phyloP scores from a whole-genome alignment of 306 rosid genomes.

The Dicorynia guianensis region DNA sequence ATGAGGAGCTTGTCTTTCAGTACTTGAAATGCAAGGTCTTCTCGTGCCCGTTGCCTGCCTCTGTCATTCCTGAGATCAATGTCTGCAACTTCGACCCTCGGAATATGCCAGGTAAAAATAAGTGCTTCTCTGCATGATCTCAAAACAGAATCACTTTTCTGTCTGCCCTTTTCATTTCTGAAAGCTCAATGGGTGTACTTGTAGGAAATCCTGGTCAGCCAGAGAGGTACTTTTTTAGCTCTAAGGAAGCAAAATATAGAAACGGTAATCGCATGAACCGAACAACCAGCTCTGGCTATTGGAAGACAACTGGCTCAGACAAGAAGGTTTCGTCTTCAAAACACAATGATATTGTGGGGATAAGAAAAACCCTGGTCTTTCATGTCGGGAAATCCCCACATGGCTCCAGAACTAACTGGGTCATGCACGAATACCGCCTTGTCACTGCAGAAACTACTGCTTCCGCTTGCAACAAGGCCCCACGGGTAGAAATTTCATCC shows the following conservation, averaged over 20 bases:
- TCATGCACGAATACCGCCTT: constrained; percentile 85
- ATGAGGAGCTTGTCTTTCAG: constrained; percentile 71
- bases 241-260: constrained; percentile 60
- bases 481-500: constrained; percentile 25
- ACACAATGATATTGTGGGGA: constrained; percentile 51
- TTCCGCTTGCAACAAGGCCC: constrained; percentile 24
- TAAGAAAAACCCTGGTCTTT: constrained; percentile 73
- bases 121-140: too few relatives aligned
- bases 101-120: constrained; percentile 61
- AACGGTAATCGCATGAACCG: constrained; percentile 65
- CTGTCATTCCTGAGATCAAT: constrained; percentile 65
- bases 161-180: background rate
- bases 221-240: constrained; percentile 74
- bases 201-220: constrained; percentile 53
- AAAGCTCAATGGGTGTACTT: background rate
- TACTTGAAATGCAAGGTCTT: constrained; percentile 65
- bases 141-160: background rate
- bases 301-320: constrained; percentile 80
- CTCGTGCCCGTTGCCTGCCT: constrained; percentile 63
- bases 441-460: constrained; percentile 16
- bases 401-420: constrained; percentile 68
- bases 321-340: constrained; percentile 56
- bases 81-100: constrained; percentile 66
- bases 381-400: constrained; percentile 57
- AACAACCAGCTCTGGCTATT: constrained; percentile 70